phyloP scores from a whole-genome alignment of 371 early-diverging fungal species.

The Mucor irregularis region DNA sequence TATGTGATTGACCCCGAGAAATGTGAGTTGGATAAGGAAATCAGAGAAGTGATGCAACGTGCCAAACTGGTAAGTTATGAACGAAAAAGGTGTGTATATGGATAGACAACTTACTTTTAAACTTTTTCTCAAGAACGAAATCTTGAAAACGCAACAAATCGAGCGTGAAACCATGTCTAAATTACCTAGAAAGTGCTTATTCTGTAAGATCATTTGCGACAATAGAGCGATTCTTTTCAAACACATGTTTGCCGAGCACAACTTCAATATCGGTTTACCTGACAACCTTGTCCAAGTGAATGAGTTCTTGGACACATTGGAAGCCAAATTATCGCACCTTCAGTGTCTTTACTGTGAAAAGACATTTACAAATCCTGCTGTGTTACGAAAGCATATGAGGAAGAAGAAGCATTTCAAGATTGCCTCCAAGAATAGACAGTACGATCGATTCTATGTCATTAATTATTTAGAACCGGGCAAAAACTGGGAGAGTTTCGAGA shows the following conservation, averaged over 20 bases:
- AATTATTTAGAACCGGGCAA: conserved; percentile 93
- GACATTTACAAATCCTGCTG: conserved; percentile 83
- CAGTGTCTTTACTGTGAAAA: conserved; percentile 96
- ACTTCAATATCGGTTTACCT: conserved; percentile 92
- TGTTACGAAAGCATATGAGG: conserved; percentile 95
- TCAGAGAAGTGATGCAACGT: conserved; percentile 75
- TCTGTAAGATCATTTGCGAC: conserved; percentile 81
- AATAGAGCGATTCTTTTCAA: conserved; percentile 70
- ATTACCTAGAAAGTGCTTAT: conserved; percentile 82
- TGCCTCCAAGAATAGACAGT: conserved; percentile 83
- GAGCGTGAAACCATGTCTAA: conserved; percentile 77
- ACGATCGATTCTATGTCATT: conserved; percentile 95
- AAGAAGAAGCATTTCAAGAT: conserved; percentile 99
- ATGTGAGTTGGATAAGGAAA: conserved; percentile 61
- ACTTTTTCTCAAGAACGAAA: too few species aligned
- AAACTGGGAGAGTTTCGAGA: conserved; percentile 88
- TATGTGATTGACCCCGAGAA: conserved; percentile 67
- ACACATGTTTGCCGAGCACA: conserved; percentile 92
- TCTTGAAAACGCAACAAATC: conserved; percentile 74
- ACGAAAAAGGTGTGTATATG: background rate
- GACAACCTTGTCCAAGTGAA: conserved; percentile 90
- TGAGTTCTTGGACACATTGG: conserved; percentile 82
- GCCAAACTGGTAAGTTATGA: conserved; percentile 60
- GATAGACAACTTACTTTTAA: background rate
- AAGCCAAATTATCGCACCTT: conserved; percentile 71